Evolutionary conservation across 1,139 yeast genomes (phyloP).

Genomic region (Meyerozyma guilliermondii): DNA sequence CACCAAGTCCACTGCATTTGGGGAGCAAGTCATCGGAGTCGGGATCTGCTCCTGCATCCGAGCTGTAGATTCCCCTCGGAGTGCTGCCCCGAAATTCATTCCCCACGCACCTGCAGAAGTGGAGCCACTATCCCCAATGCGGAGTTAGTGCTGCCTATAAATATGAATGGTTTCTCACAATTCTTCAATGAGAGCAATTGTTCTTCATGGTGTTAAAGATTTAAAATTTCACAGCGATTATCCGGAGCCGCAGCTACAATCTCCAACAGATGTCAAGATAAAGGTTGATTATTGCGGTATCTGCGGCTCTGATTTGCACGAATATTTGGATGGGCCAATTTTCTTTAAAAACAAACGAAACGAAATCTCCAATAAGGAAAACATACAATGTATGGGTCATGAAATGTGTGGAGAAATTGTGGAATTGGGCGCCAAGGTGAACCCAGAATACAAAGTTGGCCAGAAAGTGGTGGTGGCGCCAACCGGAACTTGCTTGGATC

Average conservation of each 20-base stretch:
- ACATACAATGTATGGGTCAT: constrained; percentile 7
- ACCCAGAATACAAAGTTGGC: constrained; percentile 4
- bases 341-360: constrained; percentile 26
- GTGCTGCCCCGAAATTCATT: too few species aligned
- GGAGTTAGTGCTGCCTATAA: not conserved
- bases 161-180: not conserved
- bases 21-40: too few species aligned
- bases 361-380: constrained; percentile 3
- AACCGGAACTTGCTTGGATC: constrained; percentile 47
- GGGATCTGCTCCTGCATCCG: too few species aligned
- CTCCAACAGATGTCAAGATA: constrained; percentile 45
- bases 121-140: not conserved
- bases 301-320: constrained; percentile 57
- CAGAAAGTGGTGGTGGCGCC: constrained; percentile 37
- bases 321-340: constrained; percentile 48
- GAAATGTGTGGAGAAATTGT: constrained; percentile 7
- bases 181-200: constrained; percentile 46
- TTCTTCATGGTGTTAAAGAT: constrained; percentile 47
- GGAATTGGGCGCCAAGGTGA: constrained; percentile 5
- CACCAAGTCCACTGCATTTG: too few species aligned
- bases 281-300: constrained; percentile 53
- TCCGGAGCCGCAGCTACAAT: constrained; percentile 39
- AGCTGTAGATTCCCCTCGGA: too few species aligned
- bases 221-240: constrained; percentile 38
- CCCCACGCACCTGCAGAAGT: not conserved